These are phyloP conservation scores for Zangia roseola DNA, from an alignment of 768 basidiomycete species.

Conservation along the genomic window DNA sequence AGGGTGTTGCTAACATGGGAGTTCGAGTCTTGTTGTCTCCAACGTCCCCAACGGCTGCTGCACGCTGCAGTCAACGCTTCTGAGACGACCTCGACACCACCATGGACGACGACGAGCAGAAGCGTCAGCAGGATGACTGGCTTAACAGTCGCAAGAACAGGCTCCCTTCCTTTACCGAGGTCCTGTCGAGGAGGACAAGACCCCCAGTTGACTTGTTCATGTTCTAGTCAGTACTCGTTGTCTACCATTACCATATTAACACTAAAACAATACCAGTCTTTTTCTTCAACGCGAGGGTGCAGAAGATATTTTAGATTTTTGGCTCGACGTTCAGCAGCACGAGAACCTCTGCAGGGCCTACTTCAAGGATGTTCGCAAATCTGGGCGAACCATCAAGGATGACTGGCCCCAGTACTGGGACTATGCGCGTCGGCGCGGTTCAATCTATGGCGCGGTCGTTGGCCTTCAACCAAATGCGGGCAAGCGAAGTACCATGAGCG, in stretches of 20 bases:
- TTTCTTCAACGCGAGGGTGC: slow-evolving; percentile 95
- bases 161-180: slow-evolving; percentile 87
- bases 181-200: slow-evolving; percentile 83
- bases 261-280: slow-evolving; percentile 49
- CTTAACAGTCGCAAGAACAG: slow-evolving; percentile 67
- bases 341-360: slow-evolving; percentile 98
- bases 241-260: slow-evolving; percentile 4
- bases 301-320: slow-evolving; percentile 96
- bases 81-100: slow-evolving; percentile 3
- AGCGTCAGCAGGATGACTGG: slow-evolving; percentile 67
- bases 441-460: slow-evolving; percentile 89
- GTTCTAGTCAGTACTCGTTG: slow-evolving; percentile 78
- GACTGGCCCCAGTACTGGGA: slow-evolving; percentile 99
- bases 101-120: slow-evolving; percentile 61
- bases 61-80: slow-evolving; percentile 14
- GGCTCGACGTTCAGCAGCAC: slow-evolving; percentile 99
- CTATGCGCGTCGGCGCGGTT: slow-evolving; percentile 87
- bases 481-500: slow-evolving; percentile 81
- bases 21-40: slow-evolving; percentile 15
- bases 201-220: slow-evolving; percentile 98
- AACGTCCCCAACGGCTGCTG: slow-evolving; percentile 13
- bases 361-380: slow-evolving; percentile 98
- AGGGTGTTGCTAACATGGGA: slow-evolving; percentile 5
- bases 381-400: slow-evolving; percentile 87
- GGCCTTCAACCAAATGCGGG: slow-evolving; percentile 60